Evolutionary conservation across 2,329 filamentous ascomycete genomes (phyloP).

Genomic region (Aspergillus puulaauensis): DNA sequence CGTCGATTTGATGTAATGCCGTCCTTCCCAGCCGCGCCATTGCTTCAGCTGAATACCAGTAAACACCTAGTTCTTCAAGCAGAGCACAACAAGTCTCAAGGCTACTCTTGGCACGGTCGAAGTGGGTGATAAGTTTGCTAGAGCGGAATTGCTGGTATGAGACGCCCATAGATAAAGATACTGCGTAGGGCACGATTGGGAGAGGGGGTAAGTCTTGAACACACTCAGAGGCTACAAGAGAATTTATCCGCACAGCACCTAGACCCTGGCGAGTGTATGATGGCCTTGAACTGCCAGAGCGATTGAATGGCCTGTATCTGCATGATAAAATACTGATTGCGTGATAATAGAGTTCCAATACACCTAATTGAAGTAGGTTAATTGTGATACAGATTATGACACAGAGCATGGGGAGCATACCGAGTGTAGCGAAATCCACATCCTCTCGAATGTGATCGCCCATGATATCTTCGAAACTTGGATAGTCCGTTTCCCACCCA

Average conservation of each 20-base stretch:
- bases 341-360: slow-evolving; percentile 58
- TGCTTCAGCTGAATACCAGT: slow-evolving; percentile 43
- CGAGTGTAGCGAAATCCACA: slow-evolving; percentile 30
- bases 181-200: slow-evolving; percentile 56
- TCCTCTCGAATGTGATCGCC: slow-evolving; percentile 26
- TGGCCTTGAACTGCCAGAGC: slow-evolving; percentile 47
- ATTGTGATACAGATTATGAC: background rate
- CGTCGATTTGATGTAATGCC: slow-evolving; percentile 34
- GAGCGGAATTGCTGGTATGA: slow-evolving; percentile 58
- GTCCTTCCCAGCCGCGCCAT: slow-evolving; percentile 42
- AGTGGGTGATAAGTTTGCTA: slow-evolving; percentile 45
- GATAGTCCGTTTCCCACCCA: slow-evolving; percentile 41
- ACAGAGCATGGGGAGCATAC: slow-evolving; percentile 14
- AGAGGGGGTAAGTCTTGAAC: slow-evolving; percentile 50
- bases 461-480: slow-evolving; percentile 36
- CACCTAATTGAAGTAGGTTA: slow-evolving; percentile 30
- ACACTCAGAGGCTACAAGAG: slow-evolving; percentile 49
- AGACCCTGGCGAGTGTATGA: slow-evolving; percentile 56
- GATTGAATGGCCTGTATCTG: slow-evolving; percentile 41
- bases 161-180: slow-evolving; percentile 56
- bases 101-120: slow-evolving; percentile 35
- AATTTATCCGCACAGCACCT: slow-evolving; percentile 56
- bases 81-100: slow-evolving; percentile 37
- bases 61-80: slow-evolving; percentile 33
- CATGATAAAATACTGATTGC: slow-evolving; percentile 58